A percentile compares a stretch with the other conserved stretches of the same genome.
phyloP scores from a whole-genome alignment of 2,329 filamentous ascomycete species.

The Hypoxylon sp. region DNA sequence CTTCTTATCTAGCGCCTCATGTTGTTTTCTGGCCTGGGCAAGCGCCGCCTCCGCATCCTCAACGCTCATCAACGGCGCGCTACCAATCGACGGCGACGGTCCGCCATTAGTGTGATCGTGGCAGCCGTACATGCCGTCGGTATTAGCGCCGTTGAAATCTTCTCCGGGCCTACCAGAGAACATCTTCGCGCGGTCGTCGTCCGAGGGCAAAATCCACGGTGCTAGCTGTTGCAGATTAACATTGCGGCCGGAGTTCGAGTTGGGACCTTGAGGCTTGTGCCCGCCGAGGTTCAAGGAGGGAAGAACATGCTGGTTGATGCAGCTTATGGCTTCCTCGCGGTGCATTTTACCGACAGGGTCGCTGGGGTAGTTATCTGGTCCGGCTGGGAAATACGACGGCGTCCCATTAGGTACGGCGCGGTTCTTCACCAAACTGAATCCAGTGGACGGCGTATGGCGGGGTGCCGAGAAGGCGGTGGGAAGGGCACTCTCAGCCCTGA shows the following conservation, averaged over 20 bases:
- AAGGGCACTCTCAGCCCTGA: slow-evolving; percentile 63
- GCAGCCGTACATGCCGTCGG: slow-evolving; percentile 46
- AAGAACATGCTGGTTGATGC: slow-evolving; percentile 77
- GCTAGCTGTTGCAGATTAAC: slow-evolving; percentile 67
- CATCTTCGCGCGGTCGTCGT: slow-evolving; percentile 55
- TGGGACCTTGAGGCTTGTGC: slow-evolving; percentile 55
- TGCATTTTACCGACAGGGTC: slow-evolving; percentile 75
- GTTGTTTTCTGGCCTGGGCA: slow-evolving; percentile 51
- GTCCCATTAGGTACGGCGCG: slow-evolving; percentile 73
- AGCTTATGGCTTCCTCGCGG: slow-evolving; percentile 74
- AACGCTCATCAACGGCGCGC: slow-evolving; percentile 69
- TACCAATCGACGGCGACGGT: slow-evolving; percentile 56
- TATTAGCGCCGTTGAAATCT: slow-evolving; percentile 37
- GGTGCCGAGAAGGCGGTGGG: slow-evolving; percentile 69
- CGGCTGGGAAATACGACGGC: slow-evolving; percentile 70
- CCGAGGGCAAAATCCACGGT: slow-evolving; percentile 67
- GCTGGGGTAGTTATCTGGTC: slow-evolving; percentile 60
- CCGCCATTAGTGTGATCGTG: slow-evolving; percentile 51
- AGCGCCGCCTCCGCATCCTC: slow-evolving; percentile 73
- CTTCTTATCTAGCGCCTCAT: slow-evolving; percentile 53
- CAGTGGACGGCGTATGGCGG: slow-evolving; percentile 66
- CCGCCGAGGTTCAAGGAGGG: slow-evolving; percentile 68
- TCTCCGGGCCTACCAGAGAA: slow-evolving; percentile 46
- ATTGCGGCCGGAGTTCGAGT: slow-evolving; percentile 61
- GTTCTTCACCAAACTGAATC: slow-evolving; percentile 73